Percentiles rank a stretch among this genome's conserved stretches.
phyloP scores from a whole-genome alignment of 208 protist species.

The Angomonas ambiguus region DNA sequence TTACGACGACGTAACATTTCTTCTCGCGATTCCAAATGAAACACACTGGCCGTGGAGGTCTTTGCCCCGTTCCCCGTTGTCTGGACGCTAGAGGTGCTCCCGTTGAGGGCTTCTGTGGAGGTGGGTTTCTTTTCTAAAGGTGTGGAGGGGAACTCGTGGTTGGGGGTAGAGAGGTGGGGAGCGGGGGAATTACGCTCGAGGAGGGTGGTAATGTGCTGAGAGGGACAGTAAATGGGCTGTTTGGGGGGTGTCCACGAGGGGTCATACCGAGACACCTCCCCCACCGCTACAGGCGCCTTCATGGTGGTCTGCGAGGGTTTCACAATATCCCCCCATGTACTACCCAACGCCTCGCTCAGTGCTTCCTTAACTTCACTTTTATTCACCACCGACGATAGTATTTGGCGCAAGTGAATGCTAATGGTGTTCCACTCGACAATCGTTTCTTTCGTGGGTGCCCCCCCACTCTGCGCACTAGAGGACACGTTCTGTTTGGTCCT shows the following conservation, averaged over 20 bases:
- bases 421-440: conserved; percentile 40
- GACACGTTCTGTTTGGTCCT: not conserved
- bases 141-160: conserved; percentile 28
- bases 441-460: not conserved
- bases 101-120: conserved; percentile 8
- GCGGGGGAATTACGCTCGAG: conserved; percentile 27
- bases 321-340: conserved; percentile 24
- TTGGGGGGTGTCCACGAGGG: not conserved
- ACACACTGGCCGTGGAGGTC: conserved; percentile 18
- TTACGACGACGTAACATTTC: conserved; percentile 80
- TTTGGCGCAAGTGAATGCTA: conserved; percentile 23
- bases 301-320: not conserved
- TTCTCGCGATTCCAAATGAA: conserved; percentile 74
- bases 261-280: not conserved
- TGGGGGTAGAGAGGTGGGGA: conserved; percentile 8
- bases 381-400: conserved; percentile 37
- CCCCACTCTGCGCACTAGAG: not conserved
- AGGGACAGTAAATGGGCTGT: conserved; percentile 31
- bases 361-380: conserved; percentile 32
- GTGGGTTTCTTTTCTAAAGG: conserved; percentile 17
- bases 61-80: not conserved
- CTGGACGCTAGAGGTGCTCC: not conserved
- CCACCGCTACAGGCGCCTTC: not conserved
- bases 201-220: conserved; percentile 31
- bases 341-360: conserved; percentile 30